phyloP scores from a whole-genome alignment of 2,329 filamentous ascomycete genomes.

The Trichoderma sp. region DNA sequence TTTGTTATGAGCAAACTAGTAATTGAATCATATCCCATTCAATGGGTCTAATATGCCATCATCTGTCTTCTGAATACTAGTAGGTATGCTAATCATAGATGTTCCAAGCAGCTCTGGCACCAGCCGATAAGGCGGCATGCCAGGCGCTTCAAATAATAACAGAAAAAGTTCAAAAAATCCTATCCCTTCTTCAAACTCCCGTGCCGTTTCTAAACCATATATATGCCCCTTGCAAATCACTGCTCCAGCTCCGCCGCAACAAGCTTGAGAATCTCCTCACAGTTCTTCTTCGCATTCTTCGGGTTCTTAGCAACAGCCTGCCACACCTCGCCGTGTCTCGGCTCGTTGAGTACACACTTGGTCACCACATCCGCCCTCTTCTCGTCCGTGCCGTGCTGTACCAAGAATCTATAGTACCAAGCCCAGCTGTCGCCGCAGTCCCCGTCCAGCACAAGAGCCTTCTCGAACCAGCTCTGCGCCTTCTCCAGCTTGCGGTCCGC shows the following conservation, averaged over 20 bases:
- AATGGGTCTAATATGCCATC: neutral
- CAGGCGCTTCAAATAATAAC: neutral
- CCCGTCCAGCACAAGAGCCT: slow-evolving; percentile 81
- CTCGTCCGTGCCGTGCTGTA: slow-evolving; percentile 90
- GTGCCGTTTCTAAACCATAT: slow-evolving; percentile 4
- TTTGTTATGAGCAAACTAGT: neutral
- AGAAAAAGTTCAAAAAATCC: neutral
- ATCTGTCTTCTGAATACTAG: neutral
- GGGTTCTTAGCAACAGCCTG: slow-evolving; percentile 83
- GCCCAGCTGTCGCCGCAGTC: slow-evolving; percentile 94
- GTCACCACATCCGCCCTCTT: slow-evolving; percentile 81
- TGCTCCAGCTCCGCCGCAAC: slow-evolving; percentile 56
- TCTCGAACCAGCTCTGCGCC: slow-evolving; percentile 95
- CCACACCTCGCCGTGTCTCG: slow-evolving; percentile 91
- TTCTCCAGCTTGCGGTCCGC: slow-evolving; percentile 87
- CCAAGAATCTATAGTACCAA: slow-evolving; percentile 93
- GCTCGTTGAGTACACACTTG: slow-evolving; percentile 81
- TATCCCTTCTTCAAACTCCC: slow-evolving; percentile 6
- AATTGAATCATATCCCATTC: neutral
- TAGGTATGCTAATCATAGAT: neutral
- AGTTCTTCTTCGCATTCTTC: slow-evolving; percentile 68
- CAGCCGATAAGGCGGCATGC: neutral
- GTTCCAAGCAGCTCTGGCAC: neutral
- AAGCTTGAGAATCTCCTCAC: slow-evolving; percentile 79
- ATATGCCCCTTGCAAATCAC: slow-evolving; percentile 22